A percentile compares a stretch with the other conserved stretches of the same genome.
Conservation (phyloP, 306 rosid genomes). For the Lagenaria siceraria region DNA sequence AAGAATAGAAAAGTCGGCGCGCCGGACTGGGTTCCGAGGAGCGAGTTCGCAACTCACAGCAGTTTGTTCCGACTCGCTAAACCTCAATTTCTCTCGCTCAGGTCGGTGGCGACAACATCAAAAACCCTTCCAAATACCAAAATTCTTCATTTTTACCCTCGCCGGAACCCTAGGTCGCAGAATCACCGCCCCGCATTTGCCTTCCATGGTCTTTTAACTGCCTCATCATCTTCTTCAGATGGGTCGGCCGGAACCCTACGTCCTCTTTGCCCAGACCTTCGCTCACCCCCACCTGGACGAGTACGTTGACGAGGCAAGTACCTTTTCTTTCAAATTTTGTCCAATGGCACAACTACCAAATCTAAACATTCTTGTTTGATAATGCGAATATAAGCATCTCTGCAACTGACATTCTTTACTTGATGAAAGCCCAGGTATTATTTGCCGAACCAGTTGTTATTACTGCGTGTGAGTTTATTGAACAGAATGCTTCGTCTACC, state of each 20-base stretch:
- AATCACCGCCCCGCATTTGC: neutral
- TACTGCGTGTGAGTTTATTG: conserved; percentile 91
- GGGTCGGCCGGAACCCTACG: conserved; percentile 97
- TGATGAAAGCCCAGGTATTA: conserved; percentile 39
- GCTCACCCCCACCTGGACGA: conserved; percentile 87
- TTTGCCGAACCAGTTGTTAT: conserved; percentile 79
- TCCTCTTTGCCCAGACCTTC: conserved; percentile 77
- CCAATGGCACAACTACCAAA: neutral
- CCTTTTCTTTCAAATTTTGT: neutral
- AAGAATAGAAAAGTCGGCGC: neutral
- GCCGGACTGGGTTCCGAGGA: neutral
- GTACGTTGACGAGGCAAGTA: conserved; percentile 86
- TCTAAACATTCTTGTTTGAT: neutral
- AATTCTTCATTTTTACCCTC: neutral
- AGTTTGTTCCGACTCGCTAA: neutral
- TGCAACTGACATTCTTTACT: neutral
- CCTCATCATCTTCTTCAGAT: conserved; percentile 11
- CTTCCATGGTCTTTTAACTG: neutral
- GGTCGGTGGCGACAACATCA: conserved; percentile 1
- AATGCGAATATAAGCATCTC: neutral
- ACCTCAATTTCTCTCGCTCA: neutral
- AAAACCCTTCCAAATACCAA: neutral
- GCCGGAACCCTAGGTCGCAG: neutral
- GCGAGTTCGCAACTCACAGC: neutral
- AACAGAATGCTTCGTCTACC: conserved; percentile 71